phyloP scores from a whole-genome alignment of 2,329 filamentous ascomycete genomes.

The Fusarium sp. region DNA sequence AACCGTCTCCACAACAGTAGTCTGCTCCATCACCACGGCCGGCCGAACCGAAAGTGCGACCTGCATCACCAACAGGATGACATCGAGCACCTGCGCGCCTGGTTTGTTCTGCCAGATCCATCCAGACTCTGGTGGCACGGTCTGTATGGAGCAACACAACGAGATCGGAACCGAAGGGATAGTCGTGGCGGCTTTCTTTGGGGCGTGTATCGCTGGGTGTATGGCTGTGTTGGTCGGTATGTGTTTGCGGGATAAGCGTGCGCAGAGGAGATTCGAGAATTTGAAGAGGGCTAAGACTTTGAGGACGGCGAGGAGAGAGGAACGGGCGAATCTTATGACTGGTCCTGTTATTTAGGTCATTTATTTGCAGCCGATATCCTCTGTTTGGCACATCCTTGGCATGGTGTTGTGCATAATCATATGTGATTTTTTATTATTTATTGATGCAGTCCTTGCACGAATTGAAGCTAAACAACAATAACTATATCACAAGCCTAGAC shows the following conservation, averaged over 20 bases:
- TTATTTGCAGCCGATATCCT: too few relatives aligned
- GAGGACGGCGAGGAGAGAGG: constrained; percentile 4
- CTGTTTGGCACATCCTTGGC: too few relatives aligned
- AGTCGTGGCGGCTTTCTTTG: constrained; percentile 11
- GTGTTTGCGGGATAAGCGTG: constrained; percentile 14
- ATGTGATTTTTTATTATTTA: too few relatives aligned
- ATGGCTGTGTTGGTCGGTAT: constrained; percentile 6
- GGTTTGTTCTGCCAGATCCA: constrained; percentile 19
- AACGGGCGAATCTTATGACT: constrained; percentile 12
- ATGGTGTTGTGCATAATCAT: too few relatives aligned
- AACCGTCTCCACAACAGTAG: constrained; percentile 15
- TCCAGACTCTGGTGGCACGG: constrained; percentile 11
- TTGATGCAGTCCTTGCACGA: too few relatives aligned
- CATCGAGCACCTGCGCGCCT: constrained; percentile 19
- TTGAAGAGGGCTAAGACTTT: constrained; percentile 15
- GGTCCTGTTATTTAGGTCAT: not conserved
- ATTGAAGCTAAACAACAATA: too few relatives aligned
- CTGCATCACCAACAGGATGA: constrained; percentile 21
- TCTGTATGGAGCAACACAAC: constrained; percentile 21
- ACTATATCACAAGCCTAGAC: not conserved
- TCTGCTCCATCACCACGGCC: constrained; percentile 22
- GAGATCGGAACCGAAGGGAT: constrained; percentile 20
- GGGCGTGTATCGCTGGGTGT: constrained; percentile 3
- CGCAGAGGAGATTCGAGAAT: constrained; percentile 8
- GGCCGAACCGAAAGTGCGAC: constrained; percentile 17